Conservation (phyloP, 148 eudicot genomes). For the Gaultheria prostrata region DNA sequence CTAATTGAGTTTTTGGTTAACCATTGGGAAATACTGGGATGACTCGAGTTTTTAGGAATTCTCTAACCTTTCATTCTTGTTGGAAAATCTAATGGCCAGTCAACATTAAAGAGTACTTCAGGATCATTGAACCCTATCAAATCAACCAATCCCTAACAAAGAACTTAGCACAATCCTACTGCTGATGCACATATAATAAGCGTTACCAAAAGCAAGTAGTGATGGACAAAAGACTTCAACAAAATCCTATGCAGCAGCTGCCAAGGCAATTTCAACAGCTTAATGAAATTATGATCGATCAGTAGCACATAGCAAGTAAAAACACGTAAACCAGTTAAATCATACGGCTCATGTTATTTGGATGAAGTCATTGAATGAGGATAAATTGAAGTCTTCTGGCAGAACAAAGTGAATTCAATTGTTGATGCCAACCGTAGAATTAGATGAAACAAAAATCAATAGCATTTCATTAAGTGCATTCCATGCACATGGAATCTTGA, state of each 20-base stretch:
- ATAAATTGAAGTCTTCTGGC: neutral
- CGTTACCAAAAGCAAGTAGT: neutral
- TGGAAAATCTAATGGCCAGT: constrained; percentile 3
- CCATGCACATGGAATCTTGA: neutral
- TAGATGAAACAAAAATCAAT: neutral
- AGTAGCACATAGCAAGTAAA: neutral
- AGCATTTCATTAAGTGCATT: neutral
- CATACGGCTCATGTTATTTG: neutral
- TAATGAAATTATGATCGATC: neutral
- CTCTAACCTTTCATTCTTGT: neutral
- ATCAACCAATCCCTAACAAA: neutral
- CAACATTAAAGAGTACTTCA: neutral
- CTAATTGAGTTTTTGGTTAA: neutral
- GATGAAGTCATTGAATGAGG: neutral
- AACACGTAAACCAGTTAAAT: neutral
- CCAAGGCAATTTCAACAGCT: neutral
- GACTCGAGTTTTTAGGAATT: neutral
- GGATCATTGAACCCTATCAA: constrained; percentile 1
- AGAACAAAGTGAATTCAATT: neutral
- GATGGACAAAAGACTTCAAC: neutral
- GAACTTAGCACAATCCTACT: neutral
- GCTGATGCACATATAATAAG: neutral
- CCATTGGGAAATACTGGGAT: neutral
- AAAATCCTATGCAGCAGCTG: neutral
- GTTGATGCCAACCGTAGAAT: neutral